phyloP scores from a whole-genome alignment of 148 eudicot species.

The Vaccinium darrowii region DNA sequence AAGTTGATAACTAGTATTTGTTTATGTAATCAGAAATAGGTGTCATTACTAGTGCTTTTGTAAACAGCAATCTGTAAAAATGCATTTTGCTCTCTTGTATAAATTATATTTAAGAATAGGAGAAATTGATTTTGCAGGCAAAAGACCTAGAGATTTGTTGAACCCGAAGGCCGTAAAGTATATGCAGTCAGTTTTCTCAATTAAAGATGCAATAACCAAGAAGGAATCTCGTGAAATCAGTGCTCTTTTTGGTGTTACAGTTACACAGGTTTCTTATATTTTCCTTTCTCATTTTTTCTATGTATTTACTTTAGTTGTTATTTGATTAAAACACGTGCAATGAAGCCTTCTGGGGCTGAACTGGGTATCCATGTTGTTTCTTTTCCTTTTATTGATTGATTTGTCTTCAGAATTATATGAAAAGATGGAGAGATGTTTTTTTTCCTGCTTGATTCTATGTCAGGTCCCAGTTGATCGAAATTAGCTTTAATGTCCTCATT shows the following conservation, averaged over 20 bases:
- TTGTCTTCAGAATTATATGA: background rate
- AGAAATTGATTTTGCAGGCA: constrained; percentile 46
- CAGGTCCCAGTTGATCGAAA: background rate
- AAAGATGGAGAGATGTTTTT: background rate
- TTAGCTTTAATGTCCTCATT: background rate
- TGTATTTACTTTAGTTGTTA: background rate
- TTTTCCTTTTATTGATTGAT: background rate
- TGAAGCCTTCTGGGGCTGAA: background rate
- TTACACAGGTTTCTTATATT: constrained; percentile 64
- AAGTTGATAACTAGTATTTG: background rate
- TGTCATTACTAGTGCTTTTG: background rate
- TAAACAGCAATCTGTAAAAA: background rate
- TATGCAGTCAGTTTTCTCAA: constrained; percentile 76
- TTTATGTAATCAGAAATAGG: background rate
- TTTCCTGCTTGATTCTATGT: background rate
- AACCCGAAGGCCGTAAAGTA: constrained; percentile 75
- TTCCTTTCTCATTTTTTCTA: background rate
- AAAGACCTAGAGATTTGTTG: constrained; percentile 85
- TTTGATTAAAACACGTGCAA: background rate
- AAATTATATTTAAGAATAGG: background rate
- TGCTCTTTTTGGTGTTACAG: constrained; percentile 85
- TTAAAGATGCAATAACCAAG: constrained; percentile 85
- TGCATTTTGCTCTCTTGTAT: background rate
- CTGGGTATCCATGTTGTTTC: background rate
- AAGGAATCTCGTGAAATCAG: constrained; percentile 83